These are phyloP conservation scores for Colletotrichum lupini DNA, from an alignment of 2,329 filamentous ascomycete species.

Conservation along the genomic window DNA sequence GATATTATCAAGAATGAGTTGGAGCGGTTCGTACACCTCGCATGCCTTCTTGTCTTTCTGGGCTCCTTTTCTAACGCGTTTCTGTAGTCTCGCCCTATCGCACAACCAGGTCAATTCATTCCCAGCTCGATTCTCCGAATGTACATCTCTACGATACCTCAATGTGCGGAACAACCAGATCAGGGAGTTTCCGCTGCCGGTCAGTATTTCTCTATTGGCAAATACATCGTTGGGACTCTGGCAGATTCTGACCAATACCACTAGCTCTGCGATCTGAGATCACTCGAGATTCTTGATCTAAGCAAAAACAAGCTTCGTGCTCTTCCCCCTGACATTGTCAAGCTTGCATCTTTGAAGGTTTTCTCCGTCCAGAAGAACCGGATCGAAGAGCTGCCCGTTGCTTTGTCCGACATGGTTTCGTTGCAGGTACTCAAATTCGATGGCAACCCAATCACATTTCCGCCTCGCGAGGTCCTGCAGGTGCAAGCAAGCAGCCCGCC, in stretches of 20 bases:
- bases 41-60: constrained; percentile 10
- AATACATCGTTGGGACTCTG: neutral
- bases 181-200: constrained; percentile 68
- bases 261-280: constrained; percentile 86
- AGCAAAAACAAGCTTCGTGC: constrained; percentile 85
- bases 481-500: constrained; percentile 65
- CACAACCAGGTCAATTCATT: constrained; percentile 81
- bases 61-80: constrained; percentile 17
- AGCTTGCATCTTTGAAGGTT: constrained; percentile 87
- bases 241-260: constrained; percentile 37
- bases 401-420: constrained; percentile 89
- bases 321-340: constrained; percentile 83
- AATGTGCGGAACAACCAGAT: constrained; percentile 84
- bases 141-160: constrained; percentile 81
- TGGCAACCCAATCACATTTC: constrained; percentile 83
- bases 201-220: constrained; percentile 46
- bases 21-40: constrained; percentile 66
- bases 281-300: constrained; percentile 92
- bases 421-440: constrained; percentile 90
- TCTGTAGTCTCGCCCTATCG: constrained; percentile 77
- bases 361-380: constrained; percentile 88
- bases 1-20: constrained; percentile 80
- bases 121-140: constrained; percentile 78
- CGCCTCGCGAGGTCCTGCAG: constrained; percentile 76
- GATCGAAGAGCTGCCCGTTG: constrained; percentile 85